phyloP scores from a whole-genome alignment of 2,329 filamentous ascomycete species.

The Apiospora phragmitis region DNA sequence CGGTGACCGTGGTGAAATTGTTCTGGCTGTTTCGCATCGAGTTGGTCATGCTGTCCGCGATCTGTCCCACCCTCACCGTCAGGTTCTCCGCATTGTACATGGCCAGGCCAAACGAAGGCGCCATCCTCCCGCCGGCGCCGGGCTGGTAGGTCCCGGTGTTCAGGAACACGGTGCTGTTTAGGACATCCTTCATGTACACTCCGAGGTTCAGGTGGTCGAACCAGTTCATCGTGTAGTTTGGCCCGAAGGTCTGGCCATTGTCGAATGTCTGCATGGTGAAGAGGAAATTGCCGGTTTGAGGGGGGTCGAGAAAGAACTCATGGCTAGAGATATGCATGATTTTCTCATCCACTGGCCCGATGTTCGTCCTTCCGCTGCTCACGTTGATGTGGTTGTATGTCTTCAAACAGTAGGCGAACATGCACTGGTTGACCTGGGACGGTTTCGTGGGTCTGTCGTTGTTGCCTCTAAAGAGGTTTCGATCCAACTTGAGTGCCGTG shows the following conservation, averaged over 20 bases:
- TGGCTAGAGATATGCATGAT: constrained; percentile 10
- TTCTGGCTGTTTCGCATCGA: constrained; percentile 14
- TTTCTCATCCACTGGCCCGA: background rate
- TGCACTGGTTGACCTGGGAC: constrained; percentile 12
- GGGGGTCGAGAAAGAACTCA: background rate
- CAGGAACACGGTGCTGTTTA: constrained; percentile 7
- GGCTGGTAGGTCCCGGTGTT: background rate
- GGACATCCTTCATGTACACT: background rate
- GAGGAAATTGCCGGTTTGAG: background rate
- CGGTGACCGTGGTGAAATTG: constrained; percentile 4
- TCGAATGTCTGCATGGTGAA: constrained; percentile 2
- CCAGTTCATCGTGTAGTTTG: constrained; percentile 10
- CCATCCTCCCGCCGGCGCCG: constrained; percentile 8
- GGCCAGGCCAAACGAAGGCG: constrained; percentile 12
- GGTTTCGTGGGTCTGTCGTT: background rate
- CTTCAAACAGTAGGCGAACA: constrained; percentile 15
- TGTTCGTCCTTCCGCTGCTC: constrained; percentile 3
- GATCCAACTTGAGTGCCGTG: background rate
- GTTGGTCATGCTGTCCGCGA: constrained; percentile 17
- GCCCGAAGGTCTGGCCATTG: background rate
- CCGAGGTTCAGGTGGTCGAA: constrained; percentile 11
- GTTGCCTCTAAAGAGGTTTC: background rate
- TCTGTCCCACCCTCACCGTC: background rate
- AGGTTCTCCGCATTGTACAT: constrained; percentile 10
- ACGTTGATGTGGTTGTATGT: constrained; percentile 14